Conservation (phyloP, 768 basidiomycete genomes). For the Cyclocybe aegerita region DNA sequence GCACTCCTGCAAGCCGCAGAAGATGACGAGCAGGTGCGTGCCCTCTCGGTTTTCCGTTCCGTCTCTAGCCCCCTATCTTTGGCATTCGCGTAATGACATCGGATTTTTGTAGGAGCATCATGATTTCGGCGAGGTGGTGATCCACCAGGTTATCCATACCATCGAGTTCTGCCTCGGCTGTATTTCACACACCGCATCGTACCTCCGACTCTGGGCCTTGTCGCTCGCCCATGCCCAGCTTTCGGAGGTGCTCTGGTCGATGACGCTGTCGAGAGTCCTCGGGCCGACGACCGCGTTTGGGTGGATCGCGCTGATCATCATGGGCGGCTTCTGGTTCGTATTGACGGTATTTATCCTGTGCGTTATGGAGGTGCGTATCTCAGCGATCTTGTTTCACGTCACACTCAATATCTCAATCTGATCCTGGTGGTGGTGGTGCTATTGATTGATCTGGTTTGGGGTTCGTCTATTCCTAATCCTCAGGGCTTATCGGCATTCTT, state of each 20-base stretch:
- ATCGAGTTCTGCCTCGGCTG: conserved; percentile 99
- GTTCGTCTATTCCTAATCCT: conserved; percentile 11
- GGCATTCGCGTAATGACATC: conserved; percentile 9
- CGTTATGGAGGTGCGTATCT: conserved; percentile 85
- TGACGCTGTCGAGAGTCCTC: conserved; percentile 72
- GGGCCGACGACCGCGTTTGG: conserved; percentile 68
- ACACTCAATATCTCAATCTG: conserved; percentile 7
- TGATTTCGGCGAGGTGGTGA: conserved; percentile 91
- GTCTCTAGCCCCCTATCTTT: conserved; percentile 10
- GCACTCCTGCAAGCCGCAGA: conserved; percentile 70
- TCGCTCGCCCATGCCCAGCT: conserved; percentile 98
- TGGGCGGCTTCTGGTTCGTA: conserved; percentile 73
- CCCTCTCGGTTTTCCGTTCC: conserved; percentile 12
- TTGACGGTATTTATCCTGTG: conserved; percentile 80
- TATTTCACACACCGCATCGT: conserved; percentile 95
- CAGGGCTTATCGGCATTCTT: conserved; percentile 94
- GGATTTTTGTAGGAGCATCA: conserved; percentile 62
- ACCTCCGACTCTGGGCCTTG: conserved; percentile 94
- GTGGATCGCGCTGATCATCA: conserved; percentile 46
- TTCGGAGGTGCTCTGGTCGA: conserved; percentile 89
- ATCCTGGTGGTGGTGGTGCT: conserved; percentile 4
- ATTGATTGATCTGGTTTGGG: conserved; percentile 10
- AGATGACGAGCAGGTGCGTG: conserved; percentile 76
- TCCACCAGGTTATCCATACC: conserved; percentile 98
- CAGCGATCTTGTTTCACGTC: conserved; percentile 14